Evolutionary conservation across 2,329 filamentous ascomycete genomes (phyloP).

Genomic region (Phyllachora maydis): DNA sequence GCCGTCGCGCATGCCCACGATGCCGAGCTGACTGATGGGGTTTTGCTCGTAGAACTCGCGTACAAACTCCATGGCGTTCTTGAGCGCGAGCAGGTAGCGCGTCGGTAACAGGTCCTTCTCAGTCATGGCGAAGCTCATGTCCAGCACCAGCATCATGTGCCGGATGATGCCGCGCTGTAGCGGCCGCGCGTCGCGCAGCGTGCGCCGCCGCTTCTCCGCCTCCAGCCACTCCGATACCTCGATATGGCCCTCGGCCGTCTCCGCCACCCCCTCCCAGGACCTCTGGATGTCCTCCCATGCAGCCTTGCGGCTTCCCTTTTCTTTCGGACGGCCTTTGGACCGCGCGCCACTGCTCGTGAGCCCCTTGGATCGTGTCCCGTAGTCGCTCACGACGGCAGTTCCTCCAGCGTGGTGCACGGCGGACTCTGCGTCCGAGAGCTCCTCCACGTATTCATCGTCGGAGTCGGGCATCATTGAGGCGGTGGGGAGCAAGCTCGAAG

Average conservation of each 20-base stretch:
- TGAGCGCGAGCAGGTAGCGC: slow-evolving; percentile 62
- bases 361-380: slow-evolving; percentile 9
- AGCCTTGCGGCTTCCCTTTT: slow-evolving; percentile 17
- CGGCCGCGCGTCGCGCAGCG: slow-evolving; percentile 85
- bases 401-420: slow-evolving; percentile 24
- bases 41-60: slow-evolving; percentile 97
- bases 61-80: slow-evolving; percentile 73
- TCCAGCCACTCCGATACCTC: slow-evolving; percentile 58
- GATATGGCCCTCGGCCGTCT: slow-evolving; percentile 62
- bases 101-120: slow-evolving; percentile 90
- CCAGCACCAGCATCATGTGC: slow-evolving; percentile 78
- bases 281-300: slow-evolving; percentile 48
- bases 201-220: slow-evolving; percentile 58
- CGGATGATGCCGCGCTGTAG: slow-evolving; percentile 93
- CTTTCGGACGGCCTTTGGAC: slow-evolving; percentile 6
- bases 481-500: too few relatives aligned
- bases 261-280: slow-evolving; percentile 54
- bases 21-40: slow-evolving; percentile 84
- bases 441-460: slow-evolving; percentile 49
- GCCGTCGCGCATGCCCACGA: slow-evolving; percentile 86
- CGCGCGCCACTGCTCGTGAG: slow-evolving; percentile 3
- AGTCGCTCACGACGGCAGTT: slow-evolving; percentile 10
- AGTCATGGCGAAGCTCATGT: slow-evolving; percentile 82
- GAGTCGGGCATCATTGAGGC: slow-evolving; percentile 43
- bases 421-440: slow-evolving; percentile 48